Conservation (phyloP, 2,329 filamentous ascomycete genomes). For the Simplicillium sp. region DNA sequence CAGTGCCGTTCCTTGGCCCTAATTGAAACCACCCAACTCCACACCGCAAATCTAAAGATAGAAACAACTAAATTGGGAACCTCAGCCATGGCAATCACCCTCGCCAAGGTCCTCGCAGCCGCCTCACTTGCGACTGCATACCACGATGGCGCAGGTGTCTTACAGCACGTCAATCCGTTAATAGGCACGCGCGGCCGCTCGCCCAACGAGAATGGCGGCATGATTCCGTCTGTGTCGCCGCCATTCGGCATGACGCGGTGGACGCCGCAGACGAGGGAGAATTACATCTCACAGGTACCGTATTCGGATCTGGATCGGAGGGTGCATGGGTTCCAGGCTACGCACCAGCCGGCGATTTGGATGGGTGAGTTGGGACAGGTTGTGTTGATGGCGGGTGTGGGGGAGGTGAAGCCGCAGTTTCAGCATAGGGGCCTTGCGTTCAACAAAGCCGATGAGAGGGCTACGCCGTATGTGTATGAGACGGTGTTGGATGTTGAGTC, state of each 20-base stretch:
- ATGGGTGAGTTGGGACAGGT: constrained; percentile 39
- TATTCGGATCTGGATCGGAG: constrained; percentile 32
- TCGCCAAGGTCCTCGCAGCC: too few relatives aligned
- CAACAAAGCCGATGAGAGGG: constrained; percentile 29
- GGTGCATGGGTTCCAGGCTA: constrained; percentile 39
- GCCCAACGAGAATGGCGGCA: constrained; percentile 23
- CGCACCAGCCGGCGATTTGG: constrained; percentile 42
- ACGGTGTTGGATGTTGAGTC: constrained; percentile 28
- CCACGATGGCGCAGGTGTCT: constrained; percentile 18
- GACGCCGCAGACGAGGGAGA: constrained; percentile 37
- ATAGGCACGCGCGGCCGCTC: constrained; percentile 20
- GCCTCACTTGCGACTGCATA: constrained; percentile 9
- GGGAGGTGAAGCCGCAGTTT: constrained; percentile 22
- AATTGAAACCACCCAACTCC: too few relatives aligned
- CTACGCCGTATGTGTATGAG: constrained; percentile 36
- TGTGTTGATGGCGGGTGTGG: constrained; percentile 28
- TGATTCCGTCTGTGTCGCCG: constrained; percentile 25
- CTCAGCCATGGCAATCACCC: too few relatives aligned
- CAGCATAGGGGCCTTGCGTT: constrained; percentile 30
- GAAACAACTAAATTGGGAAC: too few relatives aligned
- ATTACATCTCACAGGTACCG: constrained; percentile 38
- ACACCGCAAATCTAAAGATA: too few relatives aligned
- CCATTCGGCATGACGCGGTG: constrained; percentile 42
- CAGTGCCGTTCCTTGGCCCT: too few relatives aligned
- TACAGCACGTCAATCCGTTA: constrained; percentile 21